Conservation (phyloP, 805 yeast genomes). For the Crinitomyces ghanaensis region DNA sequence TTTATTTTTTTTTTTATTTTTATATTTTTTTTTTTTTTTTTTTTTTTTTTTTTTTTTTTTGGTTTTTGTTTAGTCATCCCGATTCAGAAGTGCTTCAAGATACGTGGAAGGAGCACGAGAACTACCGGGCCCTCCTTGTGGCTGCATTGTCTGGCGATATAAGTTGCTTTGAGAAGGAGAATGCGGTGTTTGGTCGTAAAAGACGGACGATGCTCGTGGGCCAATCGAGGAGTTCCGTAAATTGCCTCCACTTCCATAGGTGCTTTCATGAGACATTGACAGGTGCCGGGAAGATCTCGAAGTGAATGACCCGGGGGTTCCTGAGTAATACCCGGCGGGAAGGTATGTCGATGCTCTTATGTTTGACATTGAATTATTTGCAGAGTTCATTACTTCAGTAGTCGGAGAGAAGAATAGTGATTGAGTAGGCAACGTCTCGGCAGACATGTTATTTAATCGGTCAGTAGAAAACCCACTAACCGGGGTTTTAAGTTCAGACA, state of each 20-base stretch:
- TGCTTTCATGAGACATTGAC: constrained; percentile 13
- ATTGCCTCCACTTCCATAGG: constrained; percentile 7
- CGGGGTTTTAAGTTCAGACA: no score
- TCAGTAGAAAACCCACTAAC: constrained; percentile 10
- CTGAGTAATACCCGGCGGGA: constrained; percentile 20
- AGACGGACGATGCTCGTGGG: constrained; percentile 6
- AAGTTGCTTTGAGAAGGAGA: no score
- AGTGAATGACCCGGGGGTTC: constrained; percentile 14
- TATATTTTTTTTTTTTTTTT: no score
- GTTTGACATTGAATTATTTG: constrained; percentile 3
- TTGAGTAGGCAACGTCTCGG: constrained; percentile 9
- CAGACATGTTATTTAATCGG: constrained; percentile 3
- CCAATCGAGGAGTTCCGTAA: constrained; percentile 5
- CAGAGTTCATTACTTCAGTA: constrained; percentile 47
- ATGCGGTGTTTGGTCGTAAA: no score
- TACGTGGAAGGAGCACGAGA: constrained; percentile 28
- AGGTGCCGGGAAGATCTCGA: constrained; percentile 14
- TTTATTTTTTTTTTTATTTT: no score
- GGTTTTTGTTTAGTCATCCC: constrained; percentile 13
- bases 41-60: no score
- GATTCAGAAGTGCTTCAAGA: constrained; percentile 27
- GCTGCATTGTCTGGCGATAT: no score
- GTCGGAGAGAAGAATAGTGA: constrained; percentile 68
- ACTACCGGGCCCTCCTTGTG: constrained; percentile 10
- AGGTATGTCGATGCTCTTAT: constrained; percentile 17